phyloP scores from a whole-genome alignment of 225 moss, liverwort and hornwort species.

The Pseudisothecium myosuroides region DNA sequence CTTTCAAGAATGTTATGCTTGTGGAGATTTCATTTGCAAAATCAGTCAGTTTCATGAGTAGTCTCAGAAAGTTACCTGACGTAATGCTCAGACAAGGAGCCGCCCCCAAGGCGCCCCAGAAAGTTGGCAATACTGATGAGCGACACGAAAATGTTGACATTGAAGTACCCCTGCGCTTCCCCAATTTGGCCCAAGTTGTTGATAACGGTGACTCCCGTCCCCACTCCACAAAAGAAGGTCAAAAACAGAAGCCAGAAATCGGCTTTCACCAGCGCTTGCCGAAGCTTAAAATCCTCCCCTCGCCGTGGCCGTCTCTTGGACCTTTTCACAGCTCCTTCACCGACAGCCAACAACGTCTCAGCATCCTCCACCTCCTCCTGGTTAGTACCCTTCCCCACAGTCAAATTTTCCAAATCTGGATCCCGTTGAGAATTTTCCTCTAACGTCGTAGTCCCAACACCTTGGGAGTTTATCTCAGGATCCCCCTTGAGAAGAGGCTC shows the following conservation, averaged over 20 bases:
- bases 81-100: conserved; percentile 70
- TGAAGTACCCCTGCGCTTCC: conserved; percentile 66
- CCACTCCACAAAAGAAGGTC: conserved; percentile 73
- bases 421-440: not conserved
- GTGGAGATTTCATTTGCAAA: not conserved
- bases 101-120: conserved; percentile 70
- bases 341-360: conserved; percentile 45
- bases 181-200: conserved; percentile 93
- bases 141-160: conserved; percentile 74
- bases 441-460: not conserved
- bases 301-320: conserved; percentile 54
- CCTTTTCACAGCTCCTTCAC: conserved; percentile 63
- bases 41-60: not conserved
- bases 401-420: not conserved
- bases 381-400: not conserved
- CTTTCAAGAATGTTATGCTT: not conserved
- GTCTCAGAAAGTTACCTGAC: conserved; percentile 25
- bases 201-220: conserved; percentile 55
- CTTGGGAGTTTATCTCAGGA: not conserved
- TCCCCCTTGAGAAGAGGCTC: conserved; percentile 45
- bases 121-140: conserved; percentile 72
- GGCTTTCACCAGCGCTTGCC: conserved; percentile 65
- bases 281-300: conserved; percentile 79
- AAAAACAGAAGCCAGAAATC: conserved; percentile 85
- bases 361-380: conserved; percentile 44